Conservation (phyloP, 2,329 filamentous ascomycete species). For the Raffaelea ambrosiae region DNA sequence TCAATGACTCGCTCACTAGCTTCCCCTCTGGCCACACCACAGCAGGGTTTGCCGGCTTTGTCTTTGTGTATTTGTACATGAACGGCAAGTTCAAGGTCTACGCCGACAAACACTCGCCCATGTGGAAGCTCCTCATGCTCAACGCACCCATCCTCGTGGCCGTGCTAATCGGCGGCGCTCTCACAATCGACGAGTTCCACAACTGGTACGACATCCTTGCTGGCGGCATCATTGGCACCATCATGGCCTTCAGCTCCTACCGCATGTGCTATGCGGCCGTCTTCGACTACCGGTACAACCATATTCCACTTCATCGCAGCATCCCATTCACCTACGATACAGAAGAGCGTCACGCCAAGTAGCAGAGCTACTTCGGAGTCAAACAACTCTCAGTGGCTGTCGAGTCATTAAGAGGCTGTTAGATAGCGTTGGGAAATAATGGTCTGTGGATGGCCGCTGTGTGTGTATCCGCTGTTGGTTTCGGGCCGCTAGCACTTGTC, state of each 20-base stretch:
- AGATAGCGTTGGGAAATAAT: too few relatives aligned
- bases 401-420: too few relatives aligned
- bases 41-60: conserved; percentile 63
- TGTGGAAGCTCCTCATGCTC: conserved; percentile 63
- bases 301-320: conserved; percentile 49
- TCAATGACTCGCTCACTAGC: conserved; percentile 61
- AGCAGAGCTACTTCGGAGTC: too few relatives aligned
- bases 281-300: conserved; percentile 61
- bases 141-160: conserved; percentile 62
- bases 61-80: conserved; percentile 64
- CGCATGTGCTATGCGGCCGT: conserved; percentile 58
- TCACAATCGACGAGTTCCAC: conserved; percentile 67
- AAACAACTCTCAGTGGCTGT: too few relatives aligned
- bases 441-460: too few relatives aligned
- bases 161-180: conserved; percentile 56
- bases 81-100: conserved; percentile 74
- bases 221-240: conserved; percentile 53
- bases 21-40: conserved; percentile 69
- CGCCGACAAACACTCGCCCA: conserved; percentile 60
- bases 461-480: too few relatives aligned
- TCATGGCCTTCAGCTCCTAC: conserved; percentile 55
- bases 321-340: conserved; percentile 20
- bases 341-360: too few relatives aligned
- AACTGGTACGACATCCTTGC: conserved; percentile 66
- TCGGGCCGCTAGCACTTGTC: too few relatives aligned